phyloP scores from a whole-genome alignment of 176 grass and related monocot species.

The Bromus sterilis region DNA sequence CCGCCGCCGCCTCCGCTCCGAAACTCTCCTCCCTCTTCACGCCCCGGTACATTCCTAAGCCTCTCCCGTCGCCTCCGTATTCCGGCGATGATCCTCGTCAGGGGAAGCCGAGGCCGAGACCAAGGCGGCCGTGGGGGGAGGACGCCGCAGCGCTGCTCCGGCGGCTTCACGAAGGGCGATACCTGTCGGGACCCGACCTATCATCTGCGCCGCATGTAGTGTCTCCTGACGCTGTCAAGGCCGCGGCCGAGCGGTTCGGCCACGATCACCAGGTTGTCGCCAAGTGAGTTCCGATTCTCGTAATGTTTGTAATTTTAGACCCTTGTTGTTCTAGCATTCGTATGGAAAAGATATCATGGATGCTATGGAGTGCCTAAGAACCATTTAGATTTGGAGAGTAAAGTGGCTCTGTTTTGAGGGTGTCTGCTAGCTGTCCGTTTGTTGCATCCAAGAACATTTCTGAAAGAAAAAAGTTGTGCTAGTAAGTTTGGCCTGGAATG shows the following conservation, averaged over 20 bases:
- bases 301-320: neutral
- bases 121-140: constrained; percentile 28
- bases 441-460: neutral
- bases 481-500: neutral
- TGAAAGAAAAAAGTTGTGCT: neutral
- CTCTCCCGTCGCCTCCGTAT: neutral
- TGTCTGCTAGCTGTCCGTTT: neutral
- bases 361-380: neutral
- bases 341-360: neutral
- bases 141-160: constrained; percentile 32
- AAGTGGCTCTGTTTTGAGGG: neutral
- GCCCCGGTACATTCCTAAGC: neutral
- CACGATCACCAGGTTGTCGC: constrained; percentile 47
- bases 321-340: neutral
- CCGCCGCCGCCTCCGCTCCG: neutral
- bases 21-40: constrained; percentile 29
- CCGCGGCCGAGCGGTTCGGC: constrained; percentile 49
- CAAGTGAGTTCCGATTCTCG: constrained; percentile 33
- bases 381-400: neutral
- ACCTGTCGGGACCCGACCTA: constrained; percentile 33
- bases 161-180: constrained; percentile 36
- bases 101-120: neutral
- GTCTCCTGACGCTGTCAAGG: constrained; percentile 35
- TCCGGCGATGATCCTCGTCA: neutral
- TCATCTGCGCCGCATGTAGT: neutral